phyloP scores from a whole-genome alignment of 208 protist species.

The Acanthamoeba divionensis region DNA sequence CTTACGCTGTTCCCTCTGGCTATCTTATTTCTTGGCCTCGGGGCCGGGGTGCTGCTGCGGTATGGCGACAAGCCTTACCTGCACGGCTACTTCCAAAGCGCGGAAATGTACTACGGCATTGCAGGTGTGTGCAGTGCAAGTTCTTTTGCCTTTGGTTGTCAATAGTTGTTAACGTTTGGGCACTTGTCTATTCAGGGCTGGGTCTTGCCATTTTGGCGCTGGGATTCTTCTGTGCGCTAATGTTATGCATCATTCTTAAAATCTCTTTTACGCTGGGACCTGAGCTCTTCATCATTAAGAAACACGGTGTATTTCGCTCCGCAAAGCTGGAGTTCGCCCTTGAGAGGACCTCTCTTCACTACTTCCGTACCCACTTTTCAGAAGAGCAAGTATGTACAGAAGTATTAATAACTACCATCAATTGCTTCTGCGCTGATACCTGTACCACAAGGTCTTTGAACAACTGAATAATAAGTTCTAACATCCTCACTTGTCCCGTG shows the following conservation, averaged over 20 bases:
- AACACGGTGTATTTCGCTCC: slow-evolving; percentile 55
- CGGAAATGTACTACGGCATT: slow-evolving; percentile 52
- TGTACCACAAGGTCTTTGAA: too few species aligned
- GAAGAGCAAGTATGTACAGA: background rate
- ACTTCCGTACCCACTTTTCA: slow-evolving; percentile 57
- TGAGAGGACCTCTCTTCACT: slow-evolving; percentile 38
- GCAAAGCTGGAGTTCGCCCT: slow-evolving; percentile 30
- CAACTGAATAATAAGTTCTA: too few species aligned
- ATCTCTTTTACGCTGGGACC: slow-evolving; percentile 43
- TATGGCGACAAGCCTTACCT: slow-evolving; percentile 48
- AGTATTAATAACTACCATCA: too few species aligned
- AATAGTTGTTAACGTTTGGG: background rate
- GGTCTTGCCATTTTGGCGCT: slow-evolving; percentile 9
- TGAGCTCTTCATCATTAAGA: slow-evolving; percentile 19
- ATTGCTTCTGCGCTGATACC: too few species aligned
- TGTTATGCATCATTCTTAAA: slow-evolving; percentile 53
- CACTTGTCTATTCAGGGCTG: background rate
- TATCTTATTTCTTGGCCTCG: slow-evolving; percentile 33
- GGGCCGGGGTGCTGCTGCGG: slow-evolving; percentile 41
- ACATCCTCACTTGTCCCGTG: too few species aligned
- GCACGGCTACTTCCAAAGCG: slow-evolving; percentile 47
- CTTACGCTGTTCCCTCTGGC: slow-evolving; percentile 53
- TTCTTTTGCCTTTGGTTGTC: background rate
- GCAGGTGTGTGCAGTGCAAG: background rate
- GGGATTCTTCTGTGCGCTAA: slow-evolving; percentile 42